phyloP scores from a whole-genome alignment of 2,329 filamentous ascomycete species.

The Phialemoniopsis sp. region DNA sequence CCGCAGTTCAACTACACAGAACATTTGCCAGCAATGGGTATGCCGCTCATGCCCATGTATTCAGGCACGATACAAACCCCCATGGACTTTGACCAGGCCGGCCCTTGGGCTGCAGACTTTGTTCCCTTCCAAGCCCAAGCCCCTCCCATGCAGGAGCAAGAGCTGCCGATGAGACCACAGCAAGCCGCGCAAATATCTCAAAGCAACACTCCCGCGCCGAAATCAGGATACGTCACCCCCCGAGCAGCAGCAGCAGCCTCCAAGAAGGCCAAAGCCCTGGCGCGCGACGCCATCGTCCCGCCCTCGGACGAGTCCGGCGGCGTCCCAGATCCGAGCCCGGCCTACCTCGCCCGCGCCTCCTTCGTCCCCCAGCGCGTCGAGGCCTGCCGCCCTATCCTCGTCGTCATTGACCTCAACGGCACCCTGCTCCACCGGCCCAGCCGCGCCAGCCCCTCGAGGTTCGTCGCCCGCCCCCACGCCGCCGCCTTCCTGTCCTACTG shows the following conservation, averaged over 20 bases:
- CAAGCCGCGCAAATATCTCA: no score
- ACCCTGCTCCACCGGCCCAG: conserved; percentile 74
- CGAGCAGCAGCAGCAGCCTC: conserved; percentile 21
- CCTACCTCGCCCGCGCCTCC: conserved; percentile 57
- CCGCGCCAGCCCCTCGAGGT: conserved; percentile 41
- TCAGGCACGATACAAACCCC: no score
- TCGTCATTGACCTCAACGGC: conserved; percentile 91
- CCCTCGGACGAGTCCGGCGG: conserved; percentile 45
- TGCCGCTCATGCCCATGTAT: no score
- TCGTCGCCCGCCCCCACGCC: conserved; percentile 66
- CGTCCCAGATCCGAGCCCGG: conserved; percentile 53
- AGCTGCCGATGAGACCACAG: no score
- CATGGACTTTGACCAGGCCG: no score
- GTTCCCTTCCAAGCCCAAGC: no score
- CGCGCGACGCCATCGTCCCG: conserved; percentile 16
- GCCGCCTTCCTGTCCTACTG: conserved; percentile 68
- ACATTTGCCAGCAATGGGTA: no score
- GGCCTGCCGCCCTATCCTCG: conserved; percentile 60
- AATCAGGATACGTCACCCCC: no score
- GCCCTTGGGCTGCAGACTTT: no score
- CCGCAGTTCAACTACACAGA: no score
- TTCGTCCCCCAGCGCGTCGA: conserved; percentile 33
- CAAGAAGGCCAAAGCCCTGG: conserved; percentile 1
- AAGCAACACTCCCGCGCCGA: no score
- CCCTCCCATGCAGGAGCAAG: no score